phyloP scores from a whole-genome alignment of 306 rosid genomes.

The Ormosia emarginata region DNA sequence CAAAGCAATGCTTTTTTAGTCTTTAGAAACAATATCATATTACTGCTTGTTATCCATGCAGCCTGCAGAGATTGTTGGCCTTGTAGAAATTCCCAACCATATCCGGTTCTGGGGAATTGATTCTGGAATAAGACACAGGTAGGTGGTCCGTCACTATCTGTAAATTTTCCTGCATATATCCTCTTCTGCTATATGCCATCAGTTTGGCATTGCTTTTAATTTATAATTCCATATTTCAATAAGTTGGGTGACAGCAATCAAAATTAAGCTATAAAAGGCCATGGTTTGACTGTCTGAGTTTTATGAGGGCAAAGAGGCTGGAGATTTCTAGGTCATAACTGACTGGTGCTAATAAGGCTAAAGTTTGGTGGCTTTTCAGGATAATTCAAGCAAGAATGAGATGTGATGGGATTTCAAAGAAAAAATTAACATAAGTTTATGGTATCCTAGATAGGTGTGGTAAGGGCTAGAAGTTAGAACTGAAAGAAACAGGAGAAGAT shows the following conservation, averaged over 20 bases:
- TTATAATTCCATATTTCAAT: neutral
- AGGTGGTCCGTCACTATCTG: neutral
- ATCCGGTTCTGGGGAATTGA: slow-evolving; percentile 95
- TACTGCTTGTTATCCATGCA: slow-evolving; percentile 36
- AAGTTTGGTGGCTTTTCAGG: neutral
- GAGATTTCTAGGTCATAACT: neutral
- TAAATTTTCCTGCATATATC: neutral
- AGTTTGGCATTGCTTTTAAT: neutral
- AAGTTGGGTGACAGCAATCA: neutral
- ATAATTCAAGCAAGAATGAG: neutral
- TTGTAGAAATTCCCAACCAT: slow-evolving; percentile 82
- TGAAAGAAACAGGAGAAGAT: neutral
- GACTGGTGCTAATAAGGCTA: neutral
- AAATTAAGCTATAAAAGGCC: neutral
- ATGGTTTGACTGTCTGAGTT: neutral
- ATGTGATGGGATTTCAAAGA: neutral
- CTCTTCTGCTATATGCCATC: neutral
- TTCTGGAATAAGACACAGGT: slow-evolving; percentile 98
- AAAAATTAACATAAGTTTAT: neutral
- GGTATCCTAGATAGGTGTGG: neutral
- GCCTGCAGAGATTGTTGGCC: slow-evolving; percentile 99
- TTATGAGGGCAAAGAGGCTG: neutral
- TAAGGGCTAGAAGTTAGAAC: neutral
- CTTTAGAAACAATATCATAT: neutral
- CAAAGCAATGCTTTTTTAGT: neutral